These are phyloP conservation scores for Trichosporon sp. DNA, from an alignment of 1,284 basidiomycete species.

Conservation along the genomic window DNA sequence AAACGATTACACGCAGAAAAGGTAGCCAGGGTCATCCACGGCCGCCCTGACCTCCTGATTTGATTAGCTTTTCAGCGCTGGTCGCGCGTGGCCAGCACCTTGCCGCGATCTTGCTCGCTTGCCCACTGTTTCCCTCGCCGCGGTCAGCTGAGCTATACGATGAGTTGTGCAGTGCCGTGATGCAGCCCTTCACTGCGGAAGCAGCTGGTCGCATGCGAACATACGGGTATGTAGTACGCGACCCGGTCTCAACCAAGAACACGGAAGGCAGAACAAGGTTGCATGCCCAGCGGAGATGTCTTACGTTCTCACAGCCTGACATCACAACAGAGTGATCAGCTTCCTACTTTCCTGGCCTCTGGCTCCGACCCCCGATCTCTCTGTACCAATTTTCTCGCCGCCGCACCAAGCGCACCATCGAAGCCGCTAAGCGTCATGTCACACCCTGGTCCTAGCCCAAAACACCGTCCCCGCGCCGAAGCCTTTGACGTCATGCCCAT, in stretches of 20 bases:
- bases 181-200: neutral
- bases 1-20: neutral
- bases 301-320: neutral
- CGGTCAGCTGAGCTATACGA: neutral
- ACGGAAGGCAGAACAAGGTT: neutral
- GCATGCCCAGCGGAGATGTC: neutral
- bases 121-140: neutral
- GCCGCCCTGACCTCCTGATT: neutral
- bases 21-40: neutral
- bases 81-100: neutral
- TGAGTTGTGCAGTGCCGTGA: neutral
- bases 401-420: neutral
- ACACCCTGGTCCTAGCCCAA: neutral
- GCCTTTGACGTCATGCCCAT: neutral
- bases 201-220: neutral
- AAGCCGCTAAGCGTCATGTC: neutral
- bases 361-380: no score
- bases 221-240: neutral
- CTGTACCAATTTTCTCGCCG: neutral
- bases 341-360: neutral
- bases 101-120: neutral
- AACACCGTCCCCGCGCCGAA: neutral
- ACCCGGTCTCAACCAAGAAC: no score
- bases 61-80: neutral
- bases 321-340: neutral